These are phyloP conservation scores for Fusarium sp. DNA, from an alignment of 2,329 filamentous ascomycete species.

Conservation along the genomic window DNA sequence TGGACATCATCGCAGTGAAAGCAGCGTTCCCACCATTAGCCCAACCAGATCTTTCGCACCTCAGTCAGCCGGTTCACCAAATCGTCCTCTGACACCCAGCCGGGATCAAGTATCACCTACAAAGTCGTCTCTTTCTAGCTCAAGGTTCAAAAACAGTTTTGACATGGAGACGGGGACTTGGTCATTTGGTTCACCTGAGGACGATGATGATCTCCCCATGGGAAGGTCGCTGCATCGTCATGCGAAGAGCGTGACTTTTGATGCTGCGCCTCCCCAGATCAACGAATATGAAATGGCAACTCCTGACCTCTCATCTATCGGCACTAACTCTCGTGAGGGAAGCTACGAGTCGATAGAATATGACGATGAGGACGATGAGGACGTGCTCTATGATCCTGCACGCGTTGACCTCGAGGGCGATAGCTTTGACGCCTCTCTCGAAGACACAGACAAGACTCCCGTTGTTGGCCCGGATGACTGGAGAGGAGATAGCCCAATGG, in stretches of 20 bases:
- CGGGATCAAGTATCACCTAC: constrained; percentile 83
- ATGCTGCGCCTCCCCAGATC: constrained; percentile 91
- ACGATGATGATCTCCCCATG: constrained; percentile 72
- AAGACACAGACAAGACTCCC: constrained; percentile 96
- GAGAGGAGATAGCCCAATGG: constrained; percentile 77
- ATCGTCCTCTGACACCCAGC: constrained; percentile 67
- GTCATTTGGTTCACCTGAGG: constrained; percentile 74
- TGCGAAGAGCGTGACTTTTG: constrained; percentile 97
- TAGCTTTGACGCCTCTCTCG: constrained; percentile 95
- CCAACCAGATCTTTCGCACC: constrained; percentile 63
- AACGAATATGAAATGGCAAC: constrained; percentile 99
- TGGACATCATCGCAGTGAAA: constrained; percentile 66
- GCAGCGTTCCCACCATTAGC: constrained; percentile 70
- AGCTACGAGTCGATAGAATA: constrained; percentile 91
- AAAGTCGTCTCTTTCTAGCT: constrained; percentile 87
- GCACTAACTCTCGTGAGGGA: constrained; percentile 90
- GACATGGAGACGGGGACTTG: constrained; percentile 78
- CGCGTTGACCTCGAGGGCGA: constrained; percentile 72
- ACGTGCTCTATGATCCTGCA: constrained; percentile 69
- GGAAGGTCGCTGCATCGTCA: constrained; percentile 83
- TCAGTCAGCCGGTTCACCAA: constrained; percentile 54
- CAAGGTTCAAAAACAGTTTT: constrained; percentile 76
- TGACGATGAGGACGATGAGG: constrained; percentile 80
- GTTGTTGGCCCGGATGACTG: constrained; percentile 98
- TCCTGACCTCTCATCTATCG: constrained; percentile 92